These are phyloP conservation scores for Takashimella tepidaria DNA, from an alignment of 1,284 basidiomycete genomes.

Conservation along the genomic window DNA sequence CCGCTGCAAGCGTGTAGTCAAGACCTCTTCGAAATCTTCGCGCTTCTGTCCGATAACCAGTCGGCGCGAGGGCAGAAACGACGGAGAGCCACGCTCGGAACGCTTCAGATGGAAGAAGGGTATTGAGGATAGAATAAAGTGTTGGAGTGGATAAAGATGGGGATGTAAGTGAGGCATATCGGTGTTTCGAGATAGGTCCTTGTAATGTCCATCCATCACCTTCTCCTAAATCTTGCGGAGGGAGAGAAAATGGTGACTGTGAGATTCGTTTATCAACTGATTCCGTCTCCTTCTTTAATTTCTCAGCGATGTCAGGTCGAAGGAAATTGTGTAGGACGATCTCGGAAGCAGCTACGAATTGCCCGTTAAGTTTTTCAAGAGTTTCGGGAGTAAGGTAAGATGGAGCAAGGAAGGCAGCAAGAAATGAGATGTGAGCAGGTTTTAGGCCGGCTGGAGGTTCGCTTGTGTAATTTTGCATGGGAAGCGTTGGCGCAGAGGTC, in stretches of 20 bases:
- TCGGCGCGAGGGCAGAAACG: slow-evolving; percentile 70
- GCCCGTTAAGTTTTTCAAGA: slow-evolving; percentile 70
- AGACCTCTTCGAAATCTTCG: slow-evolving; percentile 82
- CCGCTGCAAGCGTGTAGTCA: slow-evolving; percentile 91
- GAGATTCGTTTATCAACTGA: slow-evolving; percentile 62
- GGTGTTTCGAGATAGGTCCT: slow-evolving; percentile 91
- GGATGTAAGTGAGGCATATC: slow-evolving; percentile 65
- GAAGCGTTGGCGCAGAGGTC: slow-evolving; percentile 56
- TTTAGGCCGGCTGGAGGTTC: slow-evolving; percentile 54
- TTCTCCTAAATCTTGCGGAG: slow-evolving; percentile 56
- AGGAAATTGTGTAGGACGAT: slow-evolving; percentile 88
- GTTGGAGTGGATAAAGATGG: slow-evolving; percentile 44
- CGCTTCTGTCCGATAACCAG: slow-evolving; percentile 68
- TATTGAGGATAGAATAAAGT: slow-evolving; percentile 57
- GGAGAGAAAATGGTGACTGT: slow-evolving; percentile 48
- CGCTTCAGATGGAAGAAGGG: slow-evolving; percentile 72
- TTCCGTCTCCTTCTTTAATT: slow-evolving; percentile 62
- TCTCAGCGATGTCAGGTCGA: slow-evolving; percentile 58
- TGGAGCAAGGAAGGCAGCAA: slow-evolving; percentile 79
- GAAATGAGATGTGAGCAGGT: slow-evolving; percentile 61
- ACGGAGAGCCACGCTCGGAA: slow-evolving; percentile 87
- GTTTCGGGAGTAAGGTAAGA: slow-evolving; percentile 80
- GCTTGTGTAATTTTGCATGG: slow-evolving; percentile 37
- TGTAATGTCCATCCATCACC: slow-evolving; percentile 64
- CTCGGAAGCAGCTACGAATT: slow-evolving; percentile 83